Evolutionary conservation across 2,329 filamentous ascomycete genomes (phyloP), one percentile per base, ranked within the genome.

Genomic region (Blumeriella jaapii): DNA sequence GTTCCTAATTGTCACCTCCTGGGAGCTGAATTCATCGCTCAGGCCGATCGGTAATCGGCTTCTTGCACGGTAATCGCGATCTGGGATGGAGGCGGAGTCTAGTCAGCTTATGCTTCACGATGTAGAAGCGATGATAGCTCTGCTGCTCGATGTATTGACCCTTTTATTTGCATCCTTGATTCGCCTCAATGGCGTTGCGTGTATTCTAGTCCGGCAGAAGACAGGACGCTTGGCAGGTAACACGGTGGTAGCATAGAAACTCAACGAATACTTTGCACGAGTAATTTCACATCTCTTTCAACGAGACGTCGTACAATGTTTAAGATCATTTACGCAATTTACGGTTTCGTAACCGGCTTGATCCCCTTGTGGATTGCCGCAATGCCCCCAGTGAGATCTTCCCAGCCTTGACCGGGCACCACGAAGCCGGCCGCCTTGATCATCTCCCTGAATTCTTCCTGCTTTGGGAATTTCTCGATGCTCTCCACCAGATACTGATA

Each of bases 401-500:
- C 87, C 61, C 82, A 98, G 0, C 83, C 84, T 34, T 74, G 61
- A 1, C 82, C 86, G 1, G 82, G 85, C 27, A 93, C 75, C 44
- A 82, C 65, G 55, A 98, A 98, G 1, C 89, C 89, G 3, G 84
- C 89, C 16, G 78, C 72, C 47, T 71, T 59, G 53, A 93, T 91
- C 82, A 93, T 86, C 20, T 74, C 69, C 46, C 78, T 71, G 55
- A 93, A 98, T 47, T 84, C 76, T 34, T 76, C 69, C 64, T 98
- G 93, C 48, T 67, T 79, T 0, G 91, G 93, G 57, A 96, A 96
- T 30, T 73, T 68, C 61, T 95, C 87, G 59, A 98, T 98, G 59
- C 87, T 95, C 68, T 98, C 91, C 7, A 98, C 91, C 7, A 98
- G 68, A 61, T 98, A 98, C 67, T 98, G 91, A 60, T 98, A 98